Percentiles rank a stretch among this genome's conserved stretches.
Evolutionary conservation across 495 filamentous ascomycete genomes (phyloP).

Genomic region (Saxophila tyrrhenica): DNA sequence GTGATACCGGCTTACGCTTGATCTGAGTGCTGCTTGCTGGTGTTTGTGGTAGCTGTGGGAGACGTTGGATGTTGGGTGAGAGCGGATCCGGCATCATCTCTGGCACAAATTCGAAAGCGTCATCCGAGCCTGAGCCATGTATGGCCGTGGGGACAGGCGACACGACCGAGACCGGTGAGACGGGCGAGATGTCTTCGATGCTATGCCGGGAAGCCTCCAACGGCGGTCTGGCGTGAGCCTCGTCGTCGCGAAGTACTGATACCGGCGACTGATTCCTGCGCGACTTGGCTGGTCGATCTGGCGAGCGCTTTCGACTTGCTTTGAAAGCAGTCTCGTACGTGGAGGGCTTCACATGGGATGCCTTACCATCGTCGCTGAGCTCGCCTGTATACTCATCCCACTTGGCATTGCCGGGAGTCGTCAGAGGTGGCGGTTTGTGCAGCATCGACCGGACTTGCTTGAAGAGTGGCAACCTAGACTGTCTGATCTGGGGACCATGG

Average conservation of each 20-base stretch:
- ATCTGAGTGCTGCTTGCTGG: conserved; percentile 4
- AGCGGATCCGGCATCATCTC: conserved; percentile 6
- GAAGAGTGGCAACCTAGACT: conserved; percentile 17
- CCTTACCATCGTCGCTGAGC: conserved; percentile 8
- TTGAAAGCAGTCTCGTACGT: conserved; percentile 10
- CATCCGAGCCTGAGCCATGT: not conserved
- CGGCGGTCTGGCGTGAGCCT: conserved; percentile 3
- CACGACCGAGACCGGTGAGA: conserved; percentile 2
- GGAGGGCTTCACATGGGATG: conserved; percentile 10
- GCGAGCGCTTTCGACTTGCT: conserved; percentile 8
- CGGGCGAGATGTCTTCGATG: not conserved
- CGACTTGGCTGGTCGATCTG: not conserved
- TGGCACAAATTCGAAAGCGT: not conserved
- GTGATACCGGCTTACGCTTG: conserved; percentile 17
- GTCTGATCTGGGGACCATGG: conserved; percentile 7
- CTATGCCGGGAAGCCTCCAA: not conserved
- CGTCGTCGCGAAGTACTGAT: conserved; percentile 17
- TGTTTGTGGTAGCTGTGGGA: not conserved
- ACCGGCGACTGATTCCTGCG: conserved; percentile 5
- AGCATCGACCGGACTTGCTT: conserved; percentile 19
- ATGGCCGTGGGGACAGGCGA: not conserved
- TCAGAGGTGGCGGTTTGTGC: conserved; percentile 12
- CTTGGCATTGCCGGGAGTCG: conserved; percentile 8
- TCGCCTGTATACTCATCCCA: conserved; percentile 18
- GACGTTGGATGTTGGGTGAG: conserved; percentile 3